Conservation (phyloP, 192 early-diverging fungal species). For the Oehlia diaphana region DNA sequence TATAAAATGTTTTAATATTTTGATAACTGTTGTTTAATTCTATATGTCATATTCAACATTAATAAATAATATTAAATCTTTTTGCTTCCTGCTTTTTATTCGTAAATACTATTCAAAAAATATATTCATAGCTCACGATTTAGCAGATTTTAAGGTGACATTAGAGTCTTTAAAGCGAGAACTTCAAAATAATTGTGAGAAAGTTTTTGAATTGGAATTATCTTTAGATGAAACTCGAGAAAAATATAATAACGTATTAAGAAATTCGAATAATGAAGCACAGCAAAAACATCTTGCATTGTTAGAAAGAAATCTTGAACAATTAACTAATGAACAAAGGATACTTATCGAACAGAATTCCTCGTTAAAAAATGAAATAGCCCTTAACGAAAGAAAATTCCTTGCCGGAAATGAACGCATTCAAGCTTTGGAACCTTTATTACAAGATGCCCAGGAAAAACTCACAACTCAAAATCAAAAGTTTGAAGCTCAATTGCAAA, state of each 20-base stretch:
- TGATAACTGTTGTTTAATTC: too few species aligned
- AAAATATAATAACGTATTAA: conserved; percentile 85
- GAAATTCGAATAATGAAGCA: conserved; percentile 77
- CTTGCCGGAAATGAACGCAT: conserved; percentile 92
- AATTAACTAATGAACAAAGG: conserved; percentile 93
- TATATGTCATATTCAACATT: too few species aligned
- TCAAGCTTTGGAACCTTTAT: conserved; percentile 77
- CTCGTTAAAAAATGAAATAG: conserved; percentile 90
- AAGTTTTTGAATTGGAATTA: conserved; percentile 96
- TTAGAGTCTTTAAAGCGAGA: conserved; percentile 97
- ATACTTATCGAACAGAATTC: conserved; percentile 95
- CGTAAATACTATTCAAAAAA: too few species aligned
- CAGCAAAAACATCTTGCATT: conserved; percentile 98
- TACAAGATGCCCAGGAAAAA: conserved; percentile 85
- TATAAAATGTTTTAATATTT: too few species aligned
- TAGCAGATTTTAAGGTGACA: conserved; percentile 95
- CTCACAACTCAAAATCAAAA: conserved; percentile 71
- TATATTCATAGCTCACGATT: background rate
- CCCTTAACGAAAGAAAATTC: conserved; percentile 88
- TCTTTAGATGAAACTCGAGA: conserved; percentile 94
- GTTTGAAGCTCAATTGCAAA: conserved; percentile 78
- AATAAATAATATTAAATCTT: too few species aligned
- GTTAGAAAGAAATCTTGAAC: conserved; percentile 95
- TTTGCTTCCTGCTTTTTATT: too few species aligned
- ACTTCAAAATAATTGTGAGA: conserved; percentile 95